phyloP scores from a whole-genome alignment of 495 filamentous ascomycete genomes.

The Trichoderma erinaceum region DNA sequence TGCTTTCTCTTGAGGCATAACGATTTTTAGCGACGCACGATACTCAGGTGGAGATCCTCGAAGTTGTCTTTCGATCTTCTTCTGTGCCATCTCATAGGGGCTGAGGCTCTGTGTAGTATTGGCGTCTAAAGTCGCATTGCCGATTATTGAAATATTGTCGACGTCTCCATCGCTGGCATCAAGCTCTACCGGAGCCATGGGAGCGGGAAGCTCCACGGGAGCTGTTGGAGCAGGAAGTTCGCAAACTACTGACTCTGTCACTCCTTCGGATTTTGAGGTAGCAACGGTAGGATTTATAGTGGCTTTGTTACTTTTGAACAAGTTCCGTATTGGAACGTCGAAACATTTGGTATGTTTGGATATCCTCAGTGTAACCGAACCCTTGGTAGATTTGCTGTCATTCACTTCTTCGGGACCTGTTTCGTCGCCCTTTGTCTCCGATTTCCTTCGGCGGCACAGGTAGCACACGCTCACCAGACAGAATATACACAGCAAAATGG shows the following conservation, averaged over 20 bases:
- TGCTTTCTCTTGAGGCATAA: conserved; percentile 26
- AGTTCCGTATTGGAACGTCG: conserved; percentile 28
- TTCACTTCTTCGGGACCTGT: conserved; percentile 20
- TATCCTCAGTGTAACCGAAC: conserved; percentile 20
- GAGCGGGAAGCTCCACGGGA: conserved; percentile 42
- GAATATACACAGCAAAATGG: conserved; percentile 38
- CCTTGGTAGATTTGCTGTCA: conserved; percentile 17
- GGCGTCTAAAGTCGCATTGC: conserved; percentile 32
- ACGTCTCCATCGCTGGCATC: conserved; percentile 37
- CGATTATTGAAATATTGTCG: conserved; percentile 24
- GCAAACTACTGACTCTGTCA: conserved; percentile 37
- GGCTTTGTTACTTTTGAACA: conserved; percentile 26
- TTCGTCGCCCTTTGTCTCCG: conserved; percentile 20
- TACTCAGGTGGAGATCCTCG: conserved; percentile 35
- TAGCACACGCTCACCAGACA: conserved; percentile 30
- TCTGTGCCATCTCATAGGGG: conserved; percentile 39
- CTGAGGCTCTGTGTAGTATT: conserved; percentile 28
- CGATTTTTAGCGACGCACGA: conserved; percentile 20
- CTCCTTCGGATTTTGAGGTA: conserved; percentile 7
- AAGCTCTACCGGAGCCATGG: conserved; percentile 42
- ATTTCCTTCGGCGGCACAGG: conserved; percentile 28
- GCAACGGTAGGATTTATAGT: conserved; percentile 41
- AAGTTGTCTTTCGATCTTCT: conserved; percentile 40
- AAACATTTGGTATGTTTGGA: conserved; percentile 30
- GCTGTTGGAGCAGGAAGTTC: conserved; percentile 42